Percentiles rank a stretch among this genome's conserved stretches.
phyloP scores from a whole-genome alignment of 2,329 filamentous ascomycete species.

The Penicillium psychrosexuale region DNA sequence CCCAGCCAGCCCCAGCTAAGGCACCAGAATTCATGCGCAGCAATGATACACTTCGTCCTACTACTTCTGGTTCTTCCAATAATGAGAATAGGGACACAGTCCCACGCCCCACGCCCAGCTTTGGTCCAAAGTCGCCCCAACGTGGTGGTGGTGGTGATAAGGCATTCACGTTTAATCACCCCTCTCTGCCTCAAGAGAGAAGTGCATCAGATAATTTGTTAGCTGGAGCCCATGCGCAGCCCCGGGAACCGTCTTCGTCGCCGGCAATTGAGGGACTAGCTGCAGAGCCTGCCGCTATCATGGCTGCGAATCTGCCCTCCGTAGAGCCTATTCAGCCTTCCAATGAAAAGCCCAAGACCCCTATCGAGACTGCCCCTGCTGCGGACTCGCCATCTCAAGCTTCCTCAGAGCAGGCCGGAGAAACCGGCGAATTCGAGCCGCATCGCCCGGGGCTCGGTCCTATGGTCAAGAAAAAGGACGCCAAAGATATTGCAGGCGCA shows the following conservation, averaged over 20 bases:
- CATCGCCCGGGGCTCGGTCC: slow-evolving; percentile 77
- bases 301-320: slow-evolving; percentile 9
- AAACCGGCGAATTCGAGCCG: slow-evolving; percentile 51
- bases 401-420: slow-evolving; percentile 35
- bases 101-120: slow-evolving; percentile 24
- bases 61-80: slow-evolving; percentile 28
- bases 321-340: slow-evolving; percentile 1
- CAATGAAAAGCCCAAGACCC: slow-evolving; percentile 12
- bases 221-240: slow-evolving; percentile 23
- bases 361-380: slow-evolving; percentile 4
- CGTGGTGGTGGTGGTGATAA: slow-evolving; percentile 31
- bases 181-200: slow-evolving; percentile 12
- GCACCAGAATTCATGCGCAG: slow-evolving; percentile 19
- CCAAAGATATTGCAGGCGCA: slow-evolving; percentile 66
- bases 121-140: slow-evolving; percentile 29
- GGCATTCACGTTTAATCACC: slow-evolving; percentile 25
- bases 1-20: slow-evolving; percentile 9
- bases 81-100: slow-evolving; percentile 20
- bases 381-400: slow-evolving; percentile 12
- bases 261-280: slow-evolving; percentile 12
- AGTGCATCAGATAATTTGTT: slow-evolving; percentile 7
- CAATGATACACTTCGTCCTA: slow-evolving; percentile 30
- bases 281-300: slow-evolving; percentile 16
- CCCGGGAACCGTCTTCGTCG: slow-evolving; percentile 14
- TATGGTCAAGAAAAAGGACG: slow-evolving; percentile 82